These are phyloP conservation scores for Xerocomus potaroensis DNA, from an alignment of 768 basidiomycete species.

Conservation along the genomic window DNA sequence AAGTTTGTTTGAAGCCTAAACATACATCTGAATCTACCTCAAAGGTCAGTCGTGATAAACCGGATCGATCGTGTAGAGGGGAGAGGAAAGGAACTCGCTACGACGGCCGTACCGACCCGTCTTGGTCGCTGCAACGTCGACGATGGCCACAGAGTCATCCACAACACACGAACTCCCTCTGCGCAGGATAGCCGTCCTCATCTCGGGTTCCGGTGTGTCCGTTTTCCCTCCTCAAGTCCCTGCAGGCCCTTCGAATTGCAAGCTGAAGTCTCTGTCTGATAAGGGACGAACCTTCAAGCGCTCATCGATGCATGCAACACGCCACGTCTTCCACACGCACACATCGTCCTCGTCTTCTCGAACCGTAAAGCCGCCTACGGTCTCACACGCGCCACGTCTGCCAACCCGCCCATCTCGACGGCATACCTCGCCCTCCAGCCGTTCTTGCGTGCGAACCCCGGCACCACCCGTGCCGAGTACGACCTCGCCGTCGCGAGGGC, in stretches of 20 bases:
- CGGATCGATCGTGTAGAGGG: background rate
- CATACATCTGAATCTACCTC: background rate
- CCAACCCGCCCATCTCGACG: slow-evolving; percentile 75
- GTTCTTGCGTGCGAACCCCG: slow-evolving; percentile 69
- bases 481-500: slow-evolving; percentile 74
- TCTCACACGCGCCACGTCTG: slow-evolving; percentile 68
- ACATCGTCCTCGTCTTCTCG: slow-evolving; percentile 81
- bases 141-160: background rate
- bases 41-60: background rate
- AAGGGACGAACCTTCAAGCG: slow-evolving; percentile 97
- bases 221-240: too few relatives aligned
- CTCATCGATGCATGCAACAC: slow-evolving; percentile 85
- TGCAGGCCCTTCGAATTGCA: too few relatives aligned
- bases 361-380: slow-evolving; percentile 92
- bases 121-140: background rate
- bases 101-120: background rate
- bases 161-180: background rate
- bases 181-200: slow-evolving; percentile 50
- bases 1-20: background rate
- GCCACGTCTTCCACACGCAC: slow-evolving; percentile 61
- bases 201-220: slow-evolving; percentile 58
- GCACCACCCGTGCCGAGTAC: slow-evolving; percentile 77
- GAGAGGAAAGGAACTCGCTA: background rate
- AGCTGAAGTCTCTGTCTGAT: too few relatives aligned
- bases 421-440: slow-evolving; percentile 81